Evolutionary conservation across 495 filamentous ascomycete species (phyloP).

Genomic region (Talaromyces thailandensis): DNA sequence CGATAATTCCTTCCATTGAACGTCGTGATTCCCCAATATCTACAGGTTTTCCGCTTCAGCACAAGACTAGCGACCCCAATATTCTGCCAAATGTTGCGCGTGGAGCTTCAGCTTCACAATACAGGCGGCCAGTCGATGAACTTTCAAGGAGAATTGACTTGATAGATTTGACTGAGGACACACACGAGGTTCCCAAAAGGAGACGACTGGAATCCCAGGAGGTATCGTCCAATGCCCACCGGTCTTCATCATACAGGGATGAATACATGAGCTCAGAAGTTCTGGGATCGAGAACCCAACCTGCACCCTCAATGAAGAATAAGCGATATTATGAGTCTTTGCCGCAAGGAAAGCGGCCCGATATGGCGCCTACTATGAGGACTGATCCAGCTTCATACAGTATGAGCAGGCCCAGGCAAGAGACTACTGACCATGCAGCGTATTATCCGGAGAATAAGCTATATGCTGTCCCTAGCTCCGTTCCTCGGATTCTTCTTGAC

Average conservation of each 20-base stretch:
- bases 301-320: no score
- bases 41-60: neutral
- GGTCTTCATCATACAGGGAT: neutral
- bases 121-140: slow-evolving; percentile 5
- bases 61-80: neutral
- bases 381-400: neutral
- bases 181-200: slow-evolving; percentile 1
- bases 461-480: neutral
- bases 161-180: slow-evolving; percentile 4
- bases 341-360: neutral
- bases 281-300: neutral
- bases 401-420: neutral
- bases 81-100: neutral
- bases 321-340: neutral
- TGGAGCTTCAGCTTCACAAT: neutral
- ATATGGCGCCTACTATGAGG: neutral
- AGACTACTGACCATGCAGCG: neutral
- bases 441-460: neutral
- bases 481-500: neutral
- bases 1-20: slow-evolving; percentile 33
- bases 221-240: neutral
- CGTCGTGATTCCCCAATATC: slow-evolving; percentile 10
- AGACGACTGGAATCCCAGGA: slow-evolving; percentile 3
- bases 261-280: neutral
- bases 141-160: slow-evolving; percentile 5